Evolutionary conservation across 1,139 yeast genomes (phyloP), one percentile per base, ranked within the genome.

Genomic region (Protomyces inundatus): DNA sequence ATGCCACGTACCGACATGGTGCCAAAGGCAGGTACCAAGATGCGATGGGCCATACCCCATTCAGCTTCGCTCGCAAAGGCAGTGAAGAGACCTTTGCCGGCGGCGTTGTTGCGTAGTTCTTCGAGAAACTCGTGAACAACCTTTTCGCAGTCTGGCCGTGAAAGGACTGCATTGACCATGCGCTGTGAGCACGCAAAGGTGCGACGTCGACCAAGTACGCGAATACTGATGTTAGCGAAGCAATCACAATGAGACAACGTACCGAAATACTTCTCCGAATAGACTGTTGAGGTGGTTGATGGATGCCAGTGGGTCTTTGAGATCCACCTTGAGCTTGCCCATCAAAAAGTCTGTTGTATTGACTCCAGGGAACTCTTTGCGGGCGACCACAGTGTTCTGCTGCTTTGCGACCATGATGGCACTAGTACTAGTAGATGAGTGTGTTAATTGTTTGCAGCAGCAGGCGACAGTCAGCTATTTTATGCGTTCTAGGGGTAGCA

Each of bases 21-120:
- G 14, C 64, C 64, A 34, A 61, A 61, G 33, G 64, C 64, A 14
- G 64, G 64, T 32, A 61, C 55, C 52, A 61, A 56, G 12, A 61
- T 52, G 12, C 64, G 50, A 35, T 61, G 64, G 9, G 64, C 64
- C 59, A 61, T 55, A 16, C 61, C 64, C 64, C 64, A 61, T 33
- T 61, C 55, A 10, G 61, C 61, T 61, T 61, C 64, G 14, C 35
- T 56, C 34, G 14, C 30, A 23, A 48, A 48, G 23, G 64, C 64
- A 9, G 61, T 57, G 16, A 57, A 57, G 37, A 57, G 55, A 10
- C 55, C 61, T 4, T 50, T 54, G 40, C 52, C 61, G 9, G 50
- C 61, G 10, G 55, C 61, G 10, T 40, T 39, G 4, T 23, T 23
- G 7, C 61, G 48, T 12, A 57, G 39, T 39, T 48, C 55, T 32